Evolutionary conservation across 75 land plant species (phyloP).

Genomic region (Larix kaempferi): DNA sequence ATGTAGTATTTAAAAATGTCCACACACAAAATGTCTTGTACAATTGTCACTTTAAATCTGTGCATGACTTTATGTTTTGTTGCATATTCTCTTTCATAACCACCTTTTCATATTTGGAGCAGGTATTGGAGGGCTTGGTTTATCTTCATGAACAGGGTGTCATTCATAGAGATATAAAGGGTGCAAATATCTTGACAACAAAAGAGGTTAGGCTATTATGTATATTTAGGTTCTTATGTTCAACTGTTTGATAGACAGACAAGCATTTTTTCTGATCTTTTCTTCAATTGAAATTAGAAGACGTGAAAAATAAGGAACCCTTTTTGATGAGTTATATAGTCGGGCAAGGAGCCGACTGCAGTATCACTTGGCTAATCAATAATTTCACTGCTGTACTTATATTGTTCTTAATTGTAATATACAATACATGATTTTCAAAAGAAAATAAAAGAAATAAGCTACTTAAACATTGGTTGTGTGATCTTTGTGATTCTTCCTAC

Average conservation of each 20-base stretch:
- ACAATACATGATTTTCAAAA: too few species aligned
- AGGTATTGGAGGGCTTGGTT: conserved; percentile 96
- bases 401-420: too few species aligned
- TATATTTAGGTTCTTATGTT: neutral
- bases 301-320: too few species aligned
- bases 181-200: conserved; percentile 96
- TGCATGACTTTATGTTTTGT: neutral
- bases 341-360: too few species aligned
- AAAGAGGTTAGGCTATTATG: conserved; percentile 72
- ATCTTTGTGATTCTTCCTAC: too few species aligned
- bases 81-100: neutral
- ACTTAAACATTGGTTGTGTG: too few species aligned
- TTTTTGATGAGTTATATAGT: too few species aligned
- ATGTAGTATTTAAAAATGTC: neutral
- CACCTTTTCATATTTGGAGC: neutral
- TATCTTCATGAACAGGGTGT: conserved; percentile 99
- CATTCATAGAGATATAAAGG: conserved; percentile 97
- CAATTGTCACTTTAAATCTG: neutral
- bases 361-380: too few species aligned
- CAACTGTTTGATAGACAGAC: neutral
- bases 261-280: neutral
- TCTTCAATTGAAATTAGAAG: too few species aligned
- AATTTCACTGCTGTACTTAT: too few species aligned
- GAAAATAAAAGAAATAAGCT: too few species aligned
- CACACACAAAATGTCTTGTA: neutral